Evolutionary conservation across 139 green algal species (phyloP).

Genomic region (Edaphochlamys debaryana): DNA sequence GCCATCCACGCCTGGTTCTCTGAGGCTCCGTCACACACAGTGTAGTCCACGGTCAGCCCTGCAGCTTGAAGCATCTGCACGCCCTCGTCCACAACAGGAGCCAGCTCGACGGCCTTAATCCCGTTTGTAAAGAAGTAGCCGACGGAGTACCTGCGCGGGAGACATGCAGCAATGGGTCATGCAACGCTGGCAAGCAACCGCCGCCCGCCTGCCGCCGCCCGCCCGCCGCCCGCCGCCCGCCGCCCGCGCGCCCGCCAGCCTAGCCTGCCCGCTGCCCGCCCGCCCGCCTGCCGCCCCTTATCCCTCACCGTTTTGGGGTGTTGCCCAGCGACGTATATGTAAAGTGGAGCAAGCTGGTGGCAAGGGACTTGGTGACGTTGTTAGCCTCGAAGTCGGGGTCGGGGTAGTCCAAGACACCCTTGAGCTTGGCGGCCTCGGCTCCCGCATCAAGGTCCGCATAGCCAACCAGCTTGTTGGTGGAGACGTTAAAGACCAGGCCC

Average conservation of each 20-base stretch:
- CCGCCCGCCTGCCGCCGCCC: no score
- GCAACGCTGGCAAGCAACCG: background rate
- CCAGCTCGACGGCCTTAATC: background rate
- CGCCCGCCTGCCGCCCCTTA: no score
- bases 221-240: no score
- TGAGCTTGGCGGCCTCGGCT: background rate
- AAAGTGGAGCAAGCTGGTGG: background rate
- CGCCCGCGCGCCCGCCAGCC: no score
- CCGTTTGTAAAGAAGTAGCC: background rate
- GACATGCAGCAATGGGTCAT: background rate
- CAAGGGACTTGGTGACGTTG: background rate
- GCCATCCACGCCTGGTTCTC: background rate
- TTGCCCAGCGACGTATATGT: background rate
- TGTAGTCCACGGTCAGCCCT: background rate
- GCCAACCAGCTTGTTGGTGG: background rate
- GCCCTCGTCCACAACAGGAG: background rate
- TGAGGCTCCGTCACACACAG: background rate
- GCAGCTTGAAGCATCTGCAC: background rate
- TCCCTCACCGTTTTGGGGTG: background rate
- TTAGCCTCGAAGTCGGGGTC: background rate
- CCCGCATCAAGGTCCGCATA: background rate
- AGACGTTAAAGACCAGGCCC: background rate
- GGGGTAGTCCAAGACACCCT: background rate
- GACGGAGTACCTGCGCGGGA: background rate
- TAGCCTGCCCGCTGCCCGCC: no score